Conservation (phyloP, 2,329 filamentous ascomycete genomes). For the Xylaria sp. region DNA sequence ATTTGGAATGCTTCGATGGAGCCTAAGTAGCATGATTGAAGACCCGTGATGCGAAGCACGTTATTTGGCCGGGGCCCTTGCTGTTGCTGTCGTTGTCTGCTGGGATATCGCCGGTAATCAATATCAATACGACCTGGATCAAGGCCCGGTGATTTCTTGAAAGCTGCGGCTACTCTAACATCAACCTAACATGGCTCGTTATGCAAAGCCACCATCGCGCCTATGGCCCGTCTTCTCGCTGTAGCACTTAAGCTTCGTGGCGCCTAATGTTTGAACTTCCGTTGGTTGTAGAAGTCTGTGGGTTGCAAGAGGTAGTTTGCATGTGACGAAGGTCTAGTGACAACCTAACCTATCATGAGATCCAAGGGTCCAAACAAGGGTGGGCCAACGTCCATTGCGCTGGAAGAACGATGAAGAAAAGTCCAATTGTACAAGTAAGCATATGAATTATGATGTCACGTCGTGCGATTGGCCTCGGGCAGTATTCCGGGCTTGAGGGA, state of each 20-base stretch:
- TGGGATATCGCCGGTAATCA: constrained; percentile 5
- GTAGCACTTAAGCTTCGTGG: constrained; percentile 13
- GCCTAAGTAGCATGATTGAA: not conserved
- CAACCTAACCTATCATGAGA: constrained; percentile 20
- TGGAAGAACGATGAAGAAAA: constrained; percentile 4
- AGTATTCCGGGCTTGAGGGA: not conserved
- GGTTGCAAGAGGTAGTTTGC: constrained; percentile 23
- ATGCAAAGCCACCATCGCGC: constrained; percentile 22
- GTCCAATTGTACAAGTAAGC: constrained; percentile 5
- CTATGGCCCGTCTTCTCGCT: not conserved
- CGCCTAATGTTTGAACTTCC: constrained; percentile 22
- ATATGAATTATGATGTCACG: constrained; percentile 17
- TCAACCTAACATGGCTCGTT: constrained; percentile 8
- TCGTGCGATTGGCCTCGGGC: constrained; percentile 1
- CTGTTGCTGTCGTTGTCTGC: constrained; percentile 8
- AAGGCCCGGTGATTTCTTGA: constrained; percentile 16
- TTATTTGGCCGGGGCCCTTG: not conserved
- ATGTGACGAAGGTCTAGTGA: constrained; percentile 37
- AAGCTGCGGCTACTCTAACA: constrained; percentile 38
- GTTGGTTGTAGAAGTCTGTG: constrained; percentile 25
- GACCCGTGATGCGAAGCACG: not conserved
- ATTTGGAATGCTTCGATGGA: constrained; percentile 16
- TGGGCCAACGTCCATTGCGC: constrained; percentile 16
- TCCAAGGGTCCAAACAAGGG: constrained; percentile 14
- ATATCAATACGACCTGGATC: constrained; percentile 10